A percentile compares a stretch with the other conserved stretches of the same genome.
These are phyloP conservation scores for Colletotrichum spinosum DNA, from an alignment of 2,329 filamentous ascomycete species.

Conservation along the genomic window DNA sequence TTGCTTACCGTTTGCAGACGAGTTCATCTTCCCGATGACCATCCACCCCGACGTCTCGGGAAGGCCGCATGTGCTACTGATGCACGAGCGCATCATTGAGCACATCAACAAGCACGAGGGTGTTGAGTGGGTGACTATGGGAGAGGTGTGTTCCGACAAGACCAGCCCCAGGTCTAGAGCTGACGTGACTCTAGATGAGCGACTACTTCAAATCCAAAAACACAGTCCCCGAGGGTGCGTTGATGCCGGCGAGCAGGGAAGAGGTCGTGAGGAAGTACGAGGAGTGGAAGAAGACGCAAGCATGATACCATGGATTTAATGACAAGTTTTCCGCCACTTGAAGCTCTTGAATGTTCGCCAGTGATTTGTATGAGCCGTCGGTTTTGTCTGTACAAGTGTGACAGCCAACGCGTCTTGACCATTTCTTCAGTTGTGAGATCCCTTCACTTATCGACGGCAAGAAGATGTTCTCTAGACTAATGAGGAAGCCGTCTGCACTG, in stretches of 20 bases:
- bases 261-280: slow-evolving; percentile 33
- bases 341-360: too few species aligned
- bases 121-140: slow-evolving; percentile 77
- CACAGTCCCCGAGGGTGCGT: slow-evolving; percentile 64
- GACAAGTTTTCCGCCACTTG: too few species aligned
- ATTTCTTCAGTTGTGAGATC: too few species aligned
- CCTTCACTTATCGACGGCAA: too few species aligned
- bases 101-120: slow-evolving; percentile 72
- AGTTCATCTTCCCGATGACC: slow-evolving; percentile 82
- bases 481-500: too few species aligned
- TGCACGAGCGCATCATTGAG: slow-evolving; percentile 79
- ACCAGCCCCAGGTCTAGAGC: neutral
- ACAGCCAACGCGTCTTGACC: too few species aligned
- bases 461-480: too few species aligned
- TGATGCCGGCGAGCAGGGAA: slow-evolving; percentile 64
- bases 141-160: slow-evolving; percentile 51
- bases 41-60: slow-evolving; percentile 81
- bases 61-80: slow-evolving; percentile 76
- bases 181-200: slow-evolving; percentile 58
- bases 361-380: too few species aligned
- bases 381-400: too few species aligned
- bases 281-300: slow-evolving; percentile 32
- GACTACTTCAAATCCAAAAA: slow-evolving; percentile 80
- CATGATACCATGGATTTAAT: neutral
- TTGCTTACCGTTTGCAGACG: slow-evolving; percentile 56